Conservation (phyloP, 768 basidiomycete species). For the Calvatia gigantea region DNA sequence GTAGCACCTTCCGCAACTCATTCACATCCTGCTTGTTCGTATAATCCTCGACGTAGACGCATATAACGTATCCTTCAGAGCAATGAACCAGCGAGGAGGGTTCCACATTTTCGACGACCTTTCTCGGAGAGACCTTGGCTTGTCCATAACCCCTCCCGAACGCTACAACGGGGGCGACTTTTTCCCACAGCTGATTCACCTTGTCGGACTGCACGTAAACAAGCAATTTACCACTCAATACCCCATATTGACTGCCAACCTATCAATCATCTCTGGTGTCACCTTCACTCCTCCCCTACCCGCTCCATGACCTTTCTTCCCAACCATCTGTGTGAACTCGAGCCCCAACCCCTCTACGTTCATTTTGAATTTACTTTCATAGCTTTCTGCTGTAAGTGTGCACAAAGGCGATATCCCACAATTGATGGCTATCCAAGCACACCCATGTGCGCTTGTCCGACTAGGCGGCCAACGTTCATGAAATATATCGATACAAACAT, state of each 20-base stretch:
- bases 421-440: conserved; percentile 33
- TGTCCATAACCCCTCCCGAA: conserved; percentile 23
- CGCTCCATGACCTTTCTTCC: background rate
- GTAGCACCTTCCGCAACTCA: conserved; percentile 29
- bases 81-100: background rate
- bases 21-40: conserved; percentile 23
- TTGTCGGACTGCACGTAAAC: conserved; percentile 27
- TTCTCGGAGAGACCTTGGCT: conserved; percentile 35
- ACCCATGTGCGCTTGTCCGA: conserved; percentile 26
- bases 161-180: conserved; percentile 28
- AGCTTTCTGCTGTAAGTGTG: conserved; percentile 13
- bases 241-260: conserved; percentile 29
- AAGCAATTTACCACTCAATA: conserved; percentile 35
- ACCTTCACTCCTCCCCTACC: conserved; percentile 11
- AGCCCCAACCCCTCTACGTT: conserved; percentile 12
- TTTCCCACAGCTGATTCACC: conserved; percentile 34
- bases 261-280: conserved; percentile 28
- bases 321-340: conserved; percentile 12
- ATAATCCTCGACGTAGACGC: conserved; percentile 28
- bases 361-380: conserved; percentile 7
- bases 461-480: conserved; percentile 38
- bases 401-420: conserved; percentile 17
- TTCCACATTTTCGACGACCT: conserved; percentile 8
- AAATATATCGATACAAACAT: no score
- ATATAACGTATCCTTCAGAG: conserved; percentile 35